A percentile compares a stretch with the other conserved stretches of the same genome.
Evolutionary conservation across 2,329 filamentous ascomycete species (phyloP).

Genomic region (Tolypocladium inflatum): DNA sequence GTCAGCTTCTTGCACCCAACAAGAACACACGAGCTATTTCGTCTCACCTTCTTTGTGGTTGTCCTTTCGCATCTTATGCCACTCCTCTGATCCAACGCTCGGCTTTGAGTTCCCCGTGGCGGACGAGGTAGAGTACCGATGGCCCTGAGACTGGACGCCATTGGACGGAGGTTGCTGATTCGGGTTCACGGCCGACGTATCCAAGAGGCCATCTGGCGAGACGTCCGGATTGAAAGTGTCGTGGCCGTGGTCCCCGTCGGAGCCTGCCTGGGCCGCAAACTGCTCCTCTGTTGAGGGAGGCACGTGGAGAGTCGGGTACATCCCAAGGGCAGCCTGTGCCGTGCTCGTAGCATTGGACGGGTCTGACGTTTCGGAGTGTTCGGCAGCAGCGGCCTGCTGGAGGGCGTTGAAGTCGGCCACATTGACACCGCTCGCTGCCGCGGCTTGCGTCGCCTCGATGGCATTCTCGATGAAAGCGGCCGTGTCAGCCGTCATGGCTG

Average conservation of each 20-base stretch:
- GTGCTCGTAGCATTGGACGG: slow-evolving; percentile 47
- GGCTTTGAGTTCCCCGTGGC: slow-evolving; percentile 56
- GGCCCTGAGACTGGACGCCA: slow-evolving; percentile 22
- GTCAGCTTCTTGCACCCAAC: slow-evolving; percentile 12
- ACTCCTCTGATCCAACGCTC: slow-evolving; percentile 90
- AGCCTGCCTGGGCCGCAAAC: slow-evolving; percentile 42
- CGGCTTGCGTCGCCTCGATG: slow-evolving; percentile 32
- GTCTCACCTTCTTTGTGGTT: slow-evolving; percentile 93
- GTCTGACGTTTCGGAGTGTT: slow-evolving; percentile 38
- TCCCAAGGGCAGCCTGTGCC: slow-evolving; percentile 48
- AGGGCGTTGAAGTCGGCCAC: slow-evolving; percentile 48
- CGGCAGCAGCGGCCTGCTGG: slow-evolving; percentile 39
- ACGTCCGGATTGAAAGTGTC: slow-evolving; percentile 23
- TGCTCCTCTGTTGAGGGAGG: slow-evolving; percentile 49
- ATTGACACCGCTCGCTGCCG: slow-evolving; percentile 30
- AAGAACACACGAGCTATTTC: no score
- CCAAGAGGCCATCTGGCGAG: slow-evolving; percentile 20
- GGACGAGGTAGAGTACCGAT: slow-evolving; percentile 25
- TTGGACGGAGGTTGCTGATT: slow-evolving; percentile 25
- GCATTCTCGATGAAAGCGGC: slow-evolving; percentile 46
- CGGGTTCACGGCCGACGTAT: slow-evolving; percentile 11
- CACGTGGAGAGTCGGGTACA: slow-evolving; percentile 51
- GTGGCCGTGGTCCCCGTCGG: slow-evolving; percentile 21
- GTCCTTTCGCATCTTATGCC: slow-evolving; percentile 94
- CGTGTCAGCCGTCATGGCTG: slow-evolving; percentile 35